A percentile compares a stretch with the other conserved stretches of the same genome.
These are phyloP conservation scores for Parietaria judaica DNA, from an alignment of 306 rosid genomes.

Conservation along the genomic window DNA sequence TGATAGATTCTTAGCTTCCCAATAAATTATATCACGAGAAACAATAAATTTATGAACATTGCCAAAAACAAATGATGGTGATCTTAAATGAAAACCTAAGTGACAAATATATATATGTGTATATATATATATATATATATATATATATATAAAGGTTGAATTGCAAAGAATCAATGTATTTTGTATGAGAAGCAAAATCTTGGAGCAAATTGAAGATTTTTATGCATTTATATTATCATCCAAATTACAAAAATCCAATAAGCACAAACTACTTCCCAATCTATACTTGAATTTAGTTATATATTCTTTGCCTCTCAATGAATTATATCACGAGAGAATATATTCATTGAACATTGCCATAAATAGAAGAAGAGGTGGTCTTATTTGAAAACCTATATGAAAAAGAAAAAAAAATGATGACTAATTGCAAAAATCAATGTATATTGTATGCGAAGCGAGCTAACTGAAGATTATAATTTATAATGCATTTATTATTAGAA, in stretches of 20 bases:
- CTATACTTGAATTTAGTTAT: slow-evolving; percentile 6
- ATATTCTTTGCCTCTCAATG: slow-evolving; percentile 9
- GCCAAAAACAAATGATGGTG: too few relatives aligned
- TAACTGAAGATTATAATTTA: too few relatives aligned
- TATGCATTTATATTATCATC: neutral
- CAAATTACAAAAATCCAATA: neutral
- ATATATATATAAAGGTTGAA: too few relatives aligned
- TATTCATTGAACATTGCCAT: too few relatives aligned
- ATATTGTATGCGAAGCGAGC: too few relatives aligned
- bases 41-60: too few relatives aligned
- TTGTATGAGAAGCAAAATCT: slow-evolving; percentile 1
- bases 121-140: too few relatives aligned
- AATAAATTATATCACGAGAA: slow-evolving; percentile 4
- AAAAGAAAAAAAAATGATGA: too few relatives aligned
- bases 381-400: neutral
- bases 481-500: neutral
- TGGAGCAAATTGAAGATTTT: neutral
- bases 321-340: slow-evolving; percentile 1
- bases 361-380: too few relatives aligned
- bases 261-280: slow-evolving; percentile 6
- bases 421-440: too few relatives aligned
- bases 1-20: slow-evolving; percentile 8
- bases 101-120: too few relatives aligned
- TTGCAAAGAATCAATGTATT: neutral
- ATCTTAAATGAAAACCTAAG: too few relatives aligned